Conservation (phyloP, 2,329 filamentous ascomycete genomes). For the Ophiostoma piceae region DNA sequence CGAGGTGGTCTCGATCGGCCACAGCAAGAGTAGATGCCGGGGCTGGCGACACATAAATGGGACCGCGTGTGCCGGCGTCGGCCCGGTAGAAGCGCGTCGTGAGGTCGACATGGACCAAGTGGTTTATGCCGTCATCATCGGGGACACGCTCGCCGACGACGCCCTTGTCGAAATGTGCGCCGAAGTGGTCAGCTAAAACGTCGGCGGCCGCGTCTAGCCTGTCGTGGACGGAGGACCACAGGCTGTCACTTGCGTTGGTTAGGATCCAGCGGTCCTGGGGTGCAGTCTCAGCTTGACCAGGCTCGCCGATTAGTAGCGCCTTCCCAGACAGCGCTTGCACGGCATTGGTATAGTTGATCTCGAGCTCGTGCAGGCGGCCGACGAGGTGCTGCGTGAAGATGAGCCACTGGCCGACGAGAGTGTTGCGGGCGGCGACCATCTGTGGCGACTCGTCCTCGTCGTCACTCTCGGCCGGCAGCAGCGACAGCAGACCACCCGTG, state of each 20-base stretch:
- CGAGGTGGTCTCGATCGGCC: conserved; percentile 23
- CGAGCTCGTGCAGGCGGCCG: conserved; percentile 52
- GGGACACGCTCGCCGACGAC: conserved; percentile 40
- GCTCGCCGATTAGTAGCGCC: background rate
- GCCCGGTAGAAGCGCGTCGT: conserved; percentile 50
- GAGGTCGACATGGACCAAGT: conserved; percentile 45
- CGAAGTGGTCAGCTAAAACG: conserved; percentile 21
- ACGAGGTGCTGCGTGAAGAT: conserved; percentile 50
- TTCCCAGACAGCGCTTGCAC: conserved; percentile 48
- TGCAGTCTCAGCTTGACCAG: background rate
- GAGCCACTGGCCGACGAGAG: conserved; percentile 54
- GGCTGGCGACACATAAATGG: background rate
- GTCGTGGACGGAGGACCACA: conserved; percentile 44
- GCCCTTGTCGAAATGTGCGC: conserved; percentile 35
- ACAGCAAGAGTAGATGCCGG: conserved; percentile 31
- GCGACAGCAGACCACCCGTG: conserved; percentile 51
- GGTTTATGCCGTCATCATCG: conserved; percentile 32
- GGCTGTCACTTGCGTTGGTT: conserved; percentile 50
- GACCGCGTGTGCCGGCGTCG: background rate
- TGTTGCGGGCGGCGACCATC: conserved; percentile 41
- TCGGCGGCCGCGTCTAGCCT: conserved; percentile 42
- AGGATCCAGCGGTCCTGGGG: conserved; percentile 43
- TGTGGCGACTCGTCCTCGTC: conserved; percentile 28
- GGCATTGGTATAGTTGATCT: conserved; percentile 47
- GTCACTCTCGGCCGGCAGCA: conserved; percentile 41